Percentiles rank a stretch among this genome's conserved stretches.
These are phyloP conservation scores for Ophiostoma himal-ulmi DNA, from an alignment of 2,329 filamentous ascomycete genomes.

Conservation along the genomic window DNA sequence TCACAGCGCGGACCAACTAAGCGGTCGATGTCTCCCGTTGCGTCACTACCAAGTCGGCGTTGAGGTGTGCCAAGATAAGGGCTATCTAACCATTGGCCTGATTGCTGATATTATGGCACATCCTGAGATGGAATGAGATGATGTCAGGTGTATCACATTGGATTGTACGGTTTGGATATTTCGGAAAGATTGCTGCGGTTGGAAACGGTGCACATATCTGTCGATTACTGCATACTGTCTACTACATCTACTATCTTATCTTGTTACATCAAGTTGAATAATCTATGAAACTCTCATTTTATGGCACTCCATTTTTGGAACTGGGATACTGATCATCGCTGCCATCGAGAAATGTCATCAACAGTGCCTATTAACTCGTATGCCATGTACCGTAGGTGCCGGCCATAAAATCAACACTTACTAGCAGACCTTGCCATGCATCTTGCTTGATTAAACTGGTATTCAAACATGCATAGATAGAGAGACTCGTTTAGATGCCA, in stretches of 20 bases:
- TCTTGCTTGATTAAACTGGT: background rate
- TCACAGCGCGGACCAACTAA: slow-evolving; percentile 32
- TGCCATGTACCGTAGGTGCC: too few species aligned
- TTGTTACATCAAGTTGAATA: background rate
- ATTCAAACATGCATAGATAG: too few species aligned
- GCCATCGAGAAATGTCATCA: background rate
- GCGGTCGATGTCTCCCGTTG: background rate
- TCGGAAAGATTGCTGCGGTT: background rate
- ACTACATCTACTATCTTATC: background rate
- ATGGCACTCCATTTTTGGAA: background rate
- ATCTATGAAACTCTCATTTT: background rate
- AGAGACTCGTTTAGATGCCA: background rate
- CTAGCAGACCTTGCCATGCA: background rate
- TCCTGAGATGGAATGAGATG: background rate
- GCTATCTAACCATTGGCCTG: too few species aligned
- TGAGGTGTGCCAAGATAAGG: too few species aligned
- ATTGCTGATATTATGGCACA: too few species aligned
- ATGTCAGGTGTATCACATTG: background rate
- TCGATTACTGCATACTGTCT: background rate
- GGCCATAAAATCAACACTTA: too few species aligned
- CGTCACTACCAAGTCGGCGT: background rate
- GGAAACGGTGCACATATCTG: background rate
- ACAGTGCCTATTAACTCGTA: background rate
- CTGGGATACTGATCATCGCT: background rate
- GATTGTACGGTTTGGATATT: background rate